Evolutionary conservation across 495 filamentous ascomycete species (phyloP), one percentile per base, ranked within the genome.

Genomic region (Neurospora sp.): DNA sequence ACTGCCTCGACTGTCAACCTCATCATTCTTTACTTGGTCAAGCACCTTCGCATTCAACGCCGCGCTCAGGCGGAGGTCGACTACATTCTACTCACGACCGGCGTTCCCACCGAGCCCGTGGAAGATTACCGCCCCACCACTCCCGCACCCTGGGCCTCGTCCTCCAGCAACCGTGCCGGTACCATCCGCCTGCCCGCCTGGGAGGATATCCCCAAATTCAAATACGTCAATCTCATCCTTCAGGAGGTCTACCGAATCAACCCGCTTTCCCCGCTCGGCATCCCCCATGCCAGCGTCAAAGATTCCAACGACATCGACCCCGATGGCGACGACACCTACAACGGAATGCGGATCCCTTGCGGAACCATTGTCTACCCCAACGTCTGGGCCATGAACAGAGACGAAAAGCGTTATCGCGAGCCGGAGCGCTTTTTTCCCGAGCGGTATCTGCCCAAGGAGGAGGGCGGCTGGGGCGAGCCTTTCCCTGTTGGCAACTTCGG

Each of bases 231-330:
- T 71, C 81, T 83, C 8, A 74, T 89, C 6, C 83, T 89, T 22
- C 87, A 89, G 61, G 89, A 91, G 76, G 85, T 83, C 22, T 85
- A 90, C 59, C 83, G 89, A 70, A 90, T 89, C 87, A 82, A 86
- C 53, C 89, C 89, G 9, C 81, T 89, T 20, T 87, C 87, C 1
- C 87, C 87, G 1, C 81, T 88, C 27, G 88, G 89, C 22, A 80
- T 92, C 40, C 86, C 90, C 0, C 90, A 93, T 73, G 79, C 80
- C 7, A 83, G 84, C 3, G 77, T 78, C 16, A 65, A 65, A 8
- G 53, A 65, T 59, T 22, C 20, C 2, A 37, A 16, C 27, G 53
- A 65, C 53, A 65, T 65, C 1, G 53, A 65, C 53, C 27, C 53
- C 7, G 53, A 65, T 1, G 78, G 85, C 12, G 89, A 90, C 72